Conservation (phyloP, 495 filamentous ascomycete genomes). For the Patellaria atrata region DNA sequence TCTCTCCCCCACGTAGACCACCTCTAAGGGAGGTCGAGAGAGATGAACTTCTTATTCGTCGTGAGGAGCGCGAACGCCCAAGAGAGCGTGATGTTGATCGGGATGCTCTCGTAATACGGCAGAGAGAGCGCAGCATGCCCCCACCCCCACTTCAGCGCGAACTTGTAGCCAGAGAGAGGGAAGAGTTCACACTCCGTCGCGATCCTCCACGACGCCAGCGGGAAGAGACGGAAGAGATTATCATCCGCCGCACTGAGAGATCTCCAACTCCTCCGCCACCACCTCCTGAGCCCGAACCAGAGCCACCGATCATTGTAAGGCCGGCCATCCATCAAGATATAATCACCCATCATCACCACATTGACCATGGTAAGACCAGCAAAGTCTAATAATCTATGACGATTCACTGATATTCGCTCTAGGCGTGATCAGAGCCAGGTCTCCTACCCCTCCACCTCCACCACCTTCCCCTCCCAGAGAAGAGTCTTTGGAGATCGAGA, state of each 20-base stretch:
- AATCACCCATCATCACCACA: conserved; percentile 72
- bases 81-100: conserved; percentile 21
- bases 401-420: conserved; percentile 2
- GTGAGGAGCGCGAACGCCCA: conserved; percentile 14
- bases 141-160: conserved; percentile 19
- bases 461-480: conserved; percentile 29
- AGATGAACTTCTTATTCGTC: conserved; percentile 24
- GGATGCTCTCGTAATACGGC: conserved; percentile 17
- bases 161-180: conserved; percentile 23
- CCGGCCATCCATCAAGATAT: conserved; percentile 67
- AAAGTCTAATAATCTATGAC: background rate
- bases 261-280: conserved; percentile 22
- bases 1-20: conserved; percentile 1
- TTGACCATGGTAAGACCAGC: conserved; percentile 62
- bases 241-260: conserved; percentile 25
- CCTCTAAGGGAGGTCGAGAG: conserved; percentile 12
- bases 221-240: conserved; percentile 26
- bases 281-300: conserved; percentile 32
- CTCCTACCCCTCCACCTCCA: conserved; percentile 25
- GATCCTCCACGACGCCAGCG: conserved; percentile 19
- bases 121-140: conserved; percentile 17
- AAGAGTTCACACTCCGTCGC: conserved; percentile 26
- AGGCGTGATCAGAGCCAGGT: conserved; percentile 26
- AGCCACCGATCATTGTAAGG: conserved; percentile 44
- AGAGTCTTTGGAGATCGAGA: conserved; percentile 34